Conservation (phyloP, 2,329 filamentous ascomycete species). For the Beauveria medogensis region DNA sequence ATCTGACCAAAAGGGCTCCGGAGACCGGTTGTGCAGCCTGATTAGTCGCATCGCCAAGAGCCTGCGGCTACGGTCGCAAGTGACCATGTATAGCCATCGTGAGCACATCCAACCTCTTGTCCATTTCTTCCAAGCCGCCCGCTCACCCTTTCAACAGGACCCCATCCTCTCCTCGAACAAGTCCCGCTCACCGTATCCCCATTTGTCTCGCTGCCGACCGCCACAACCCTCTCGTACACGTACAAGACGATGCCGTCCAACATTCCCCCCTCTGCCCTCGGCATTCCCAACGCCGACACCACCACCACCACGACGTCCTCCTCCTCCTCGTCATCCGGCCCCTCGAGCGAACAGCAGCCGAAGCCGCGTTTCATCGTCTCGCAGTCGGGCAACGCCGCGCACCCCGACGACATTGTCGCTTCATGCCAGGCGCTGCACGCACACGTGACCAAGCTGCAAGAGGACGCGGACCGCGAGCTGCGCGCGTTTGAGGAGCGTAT, state of each 20-base stretch:
- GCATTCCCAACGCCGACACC: constrained; percentile 24
- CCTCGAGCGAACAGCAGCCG: constrained; percentile 16
- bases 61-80: background rate
- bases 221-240: constrained; percentile 88
- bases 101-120: constrained; percentile 12
- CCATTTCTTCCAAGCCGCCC: background rate
- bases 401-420: constrained; percentile 76
- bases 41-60: background rate
- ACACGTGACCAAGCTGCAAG: constrained; percentile 62
- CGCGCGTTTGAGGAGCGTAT: constrained; percentile 62
- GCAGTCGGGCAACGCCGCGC: constrained; percentile 69
- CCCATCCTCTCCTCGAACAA: constrained; percentile 84
- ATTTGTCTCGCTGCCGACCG: constrained; percentile 82
- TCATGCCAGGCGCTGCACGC: constrained; percentile 72
- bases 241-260: constrained; percentile 86
- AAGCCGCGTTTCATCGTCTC: constrained; percentile 71
- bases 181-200: constrained; percentile 90
- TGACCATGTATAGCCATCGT: constrained; percentile 28
- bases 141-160: constrained; percentile 32
- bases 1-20: no score
- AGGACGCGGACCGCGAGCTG: constrained; percentile 60
- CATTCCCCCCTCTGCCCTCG: constrained; percentile 48
- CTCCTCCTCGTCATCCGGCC: no score
- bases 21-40: no score
- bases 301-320: constrained; percentile 16